These are phyloP conservation scores for Nannochloropsis salina DNA, from an alignment of 108 stramenopile genomes.

Conservation along the genomic window DNA sequence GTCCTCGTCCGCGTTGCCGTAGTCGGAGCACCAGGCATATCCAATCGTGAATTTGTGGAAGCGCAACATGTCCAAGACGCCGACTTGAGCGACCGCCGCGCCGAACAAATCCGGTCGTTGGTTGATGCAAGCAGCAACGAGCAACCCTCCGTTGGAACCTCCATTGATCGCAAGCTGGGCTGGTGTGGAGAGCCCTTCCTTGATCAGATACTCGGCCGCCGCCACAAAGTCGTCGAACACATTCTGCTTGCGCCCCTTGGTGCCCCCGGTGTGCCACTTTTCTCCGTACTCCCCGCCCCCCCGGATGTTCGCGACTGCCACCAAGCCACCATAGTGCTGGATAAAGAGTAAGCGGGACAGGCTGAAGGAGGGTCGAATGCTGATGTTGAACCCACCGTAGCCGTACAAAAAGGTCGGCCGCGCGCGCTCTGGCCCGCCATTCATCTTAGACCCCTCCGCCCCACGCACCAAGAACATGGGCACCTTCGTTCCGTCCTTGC, in stretches of 20 bases:
- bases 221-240: slow-evolving; percentile 91
- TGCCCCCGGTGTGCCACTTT: slow-evolving; percentile 67
- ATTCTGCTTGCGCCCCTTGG: slow-evolving; percentile 75
- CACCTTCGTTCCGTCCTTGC: slow-evolving; percentile 53
- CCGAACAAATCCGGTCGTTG: slow-evolving; percentile 86
- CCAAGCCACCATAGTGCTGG: slow-evolving; percentile 66
- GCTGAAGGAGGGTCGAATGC: slow-evolving; percentile 84
- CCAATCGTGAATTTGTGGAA: slow-evolving; percentile 66
- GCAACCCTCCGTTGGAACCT: slow-evolving; percentile 88
- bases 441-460: neutral
- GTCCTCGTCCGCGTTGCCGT: slow-evolving; percentile 85
- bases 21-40: slow-evolving; percentile 96
- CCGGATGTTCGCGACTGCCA: slow-evolving; percentile 88
- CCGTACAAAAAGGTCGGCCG: slow-evolving; percentile 65
- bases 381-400: slow-evolving; percentile 95
- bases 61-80: slow-evolving; percentile 84
- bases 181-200: slow-evolving; percentile 64
- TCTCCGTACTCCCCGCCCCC: slow-evolving; percentile 69
- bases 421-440: neutral
- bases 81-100: slow-evolving; percentile 68
- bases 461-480: slow-evolving; percentile 51
- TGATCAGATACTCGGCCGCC: slow-evolving; percentile 74
- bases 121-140: slow-evolving; percentile 58
- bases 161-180: slow-evolving; percentile 79
- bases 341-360: slow-evolving; percentile 61